Conservation (phyloP, 441 rosid genomes). For the Hura crepitans region DNA sequence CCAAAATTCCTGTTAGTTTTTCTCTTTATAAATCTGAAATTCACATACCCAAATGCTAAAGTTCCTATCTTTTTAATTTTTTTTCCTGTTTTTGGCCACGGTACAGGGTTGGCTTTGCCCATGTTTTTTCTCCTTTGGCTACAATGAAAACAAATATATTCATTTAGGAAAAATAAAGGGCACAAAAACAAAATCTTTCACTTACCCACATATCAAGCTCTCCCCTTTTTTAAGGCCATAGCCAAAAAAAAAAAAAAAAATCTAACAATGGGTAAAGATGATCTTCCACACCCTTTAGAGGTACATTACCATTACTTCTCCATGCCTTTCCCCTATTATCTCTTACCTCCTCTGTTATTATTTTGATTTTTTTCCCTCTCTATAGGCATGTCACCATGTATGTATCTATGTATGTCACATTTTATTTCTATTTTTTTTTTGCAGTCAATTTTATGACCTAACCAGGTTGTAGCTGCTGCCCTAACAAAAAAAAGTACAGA, state of each 20-base stretch:
- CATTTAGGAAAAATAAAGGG: no score
- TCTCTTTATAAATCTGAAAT: neutral
- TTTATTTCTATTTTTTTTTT: conserved; percentile 16
- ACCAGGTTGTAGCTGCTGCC: conserved; percentile 12
- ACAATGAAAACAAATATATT: neutral
- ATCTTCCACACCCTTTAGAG: conserved; percentile 31
- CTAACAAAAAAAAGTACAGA: neutral
- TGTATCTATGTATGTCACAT: conserved; percentile 32
- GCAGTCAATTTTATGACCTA: conserved; percentile 20
- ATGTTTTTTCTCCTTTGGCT: neutral
- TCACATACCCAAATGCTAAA: conserved; percentile 1
- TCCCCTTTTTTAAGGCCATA: neutral
- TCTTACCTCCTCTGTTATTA: neutral
- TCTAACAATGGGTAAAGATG: conserved; percentile 30
- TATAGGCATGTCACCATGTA: neutral
- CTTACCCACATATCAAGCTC: no score
- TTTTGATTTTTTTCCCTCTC: neutral
- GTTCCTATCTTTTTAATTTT: neutral
- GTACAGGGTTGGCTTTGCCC: conserved; percentile 8
- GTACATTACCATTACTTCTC: conserved; percentile 28
- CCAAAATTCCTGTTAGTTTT: neutral
- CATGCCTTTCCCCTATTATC: conserved; percentile 4
- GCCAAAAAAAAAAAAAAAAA: conserved; percentile 9
- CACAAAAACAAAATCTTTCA: neutral
- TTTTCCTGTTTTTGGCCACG: conserved; percentile 17